Evolutionary conservation across 208 protist genomes (phyloP).

Genomic region (Crithidia bombi): DNA sequence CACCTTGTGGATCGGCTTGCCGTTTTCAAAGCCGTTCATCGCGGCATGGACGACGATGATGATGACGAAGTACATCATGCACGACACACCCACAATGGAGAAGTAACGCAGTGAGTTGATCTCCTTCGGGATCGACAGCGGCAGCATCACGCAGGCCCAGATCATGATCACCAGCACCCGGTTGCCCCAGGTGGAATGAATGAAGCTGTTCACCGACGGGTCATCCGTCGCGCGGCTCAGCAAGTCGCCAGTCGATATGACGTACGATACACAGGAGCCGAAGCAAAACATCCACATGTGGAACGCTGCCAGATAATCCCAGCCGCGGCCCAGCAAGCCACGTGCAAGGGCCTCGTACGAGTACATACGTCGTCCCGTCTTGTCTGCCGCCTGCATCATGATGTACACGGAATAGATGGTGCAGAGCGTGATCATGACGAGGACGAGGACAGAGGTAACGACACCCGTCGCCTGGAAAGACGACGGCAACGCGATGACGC

Average conservation of each 20-base stretch:
- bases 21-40: slow-evolving; percentile 59
- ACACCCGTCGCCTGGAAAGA: slow-evolving; percentile 73
- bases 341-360: slow-evolving; percentile 74
- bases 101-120: slow-evolving; percentile 89
- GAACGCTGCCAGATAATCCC: slow-evolving; percentile 75
- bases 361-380: slow-evolving; percentile 48
- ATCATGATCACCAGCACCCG: slow-evolving; percentile 61
- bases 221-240: slow-evolving; percentile 50
- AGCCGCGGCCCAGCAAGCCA: slow-evolving; percentile 70
- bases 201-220: slow-evolving; percentile 46
- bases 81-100: slow-evolving; percentile 72
- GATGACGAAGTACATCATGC: slow-evolving; percentile 80
- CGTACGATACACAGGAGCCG: slow-evolving; percentile 81
- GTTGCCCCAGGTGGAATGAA: slow-evolving; percentile 53
- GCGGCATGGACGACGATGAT: slow-evolving; percentile 73
- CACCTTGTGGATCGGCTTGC: slow-evolving; percentile 56
- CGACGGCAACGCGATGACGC: slow-evolving; percentile 78
- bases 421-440: slow-evolving; percentile 58
- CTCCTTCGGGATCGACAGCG: slow-evolving; percentile 75
- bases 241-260: slow-evolving; percentile 79
- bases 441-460: slow-evolving; percentile 49
- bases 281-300: slow-evolving; percentile 89
- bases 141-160: slow-evolving; percentile 78
- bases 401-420: slow-evolving; percentile 87
- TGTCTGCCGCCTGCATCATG: slow-evolving; percentile 72